Evolutionary conservation across 2,329 filamentous ascomycete genomes (phyloP), one percentile per base, ranked within the genome.

Genomic region (Trichoderma lentiforme): DNA sequence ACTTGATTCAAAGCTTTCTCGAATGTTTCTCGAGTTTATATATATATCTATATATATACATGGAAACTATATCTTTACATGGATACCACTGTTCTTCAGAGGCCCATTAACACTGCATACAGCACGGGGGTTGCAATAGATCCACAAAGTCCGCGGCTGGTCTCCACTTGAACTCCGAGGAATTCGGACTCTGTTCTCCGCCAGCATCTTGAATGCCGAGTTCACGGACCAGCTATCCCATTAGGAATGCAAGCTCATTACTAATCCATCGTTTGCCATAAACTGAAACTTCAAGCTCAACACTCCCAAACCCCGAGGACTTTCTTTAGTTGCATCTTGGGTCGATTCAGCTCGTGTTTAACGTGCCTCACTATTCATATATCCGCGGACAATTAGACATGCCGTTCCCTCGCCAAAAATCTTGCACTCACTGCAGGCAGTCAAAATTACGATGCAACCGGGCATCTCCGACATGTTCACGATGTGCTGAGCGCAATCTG

Each of bases 111-210:
- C 61, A 15, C n/a, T 32, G 62, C 47, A 51, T 51, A 24, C 32
- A 34, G 32, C 32, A 34, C 36, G 39, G 39, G 62, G 62, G 43
- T 34, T 53, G 28, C 43, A 65, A 11, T 43, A 65, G 28, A 65
- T 34, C 39, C 43, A 51, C 43, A 53, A 65, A 65, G 43, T 65
- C 62, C 62, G 62, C 62, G 62, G 62, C 3, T 24, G 2, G 61
- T 64, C 62, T 65, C 62, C 62, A 65, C 62, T 65, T 65, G 62
- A 65, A 65, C 62, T 65, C 62, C 62, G 43, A 65, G 62, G 62
- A 65, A 15, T 5, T 30, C 43, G 26, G 62, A 30, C 28, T 28
- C 62, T 34, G 7, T 51, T 51, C 28, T 65, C 39, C 62, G 39
- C 39, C 61, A 47, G 6, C 61, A 34, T 32, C 62, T 34, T 47